Base-by-base conservation (phyloP, 345 rosid genomes). In the Excoecaria cochinchinensis region DNA sequence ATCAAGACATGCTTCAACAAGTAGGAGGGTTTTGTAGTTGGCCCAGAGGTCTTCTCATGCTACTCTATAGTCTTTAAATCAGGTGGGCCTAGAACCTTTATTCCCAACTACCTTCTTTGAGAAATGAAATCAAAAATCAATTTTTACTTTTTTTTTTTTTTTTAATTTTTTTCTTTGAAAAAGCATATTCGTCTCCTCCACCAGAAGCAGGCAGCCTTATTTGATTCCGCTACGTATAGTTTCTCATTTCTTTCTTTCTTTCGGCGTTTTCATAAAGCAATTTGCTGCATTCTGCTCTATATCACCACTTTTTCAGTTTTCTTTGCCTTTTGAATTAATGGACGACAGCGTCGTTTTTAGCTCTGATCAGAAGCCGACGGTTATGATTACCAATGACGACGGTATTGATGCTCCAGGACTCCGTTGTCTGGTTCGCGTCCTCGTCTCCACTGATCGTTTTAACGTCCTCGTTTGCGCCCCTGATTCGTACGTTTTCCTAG, bases 391-490 rank as follows among this genome's bases (percentile, higher is more conserved):
- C 17, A 95, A 92, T 86, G 97, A 95, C 84, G 97, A 95, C 84
- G 99, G 99, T 5, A 92, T 95, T 47, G 97, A 92, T 83, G 99
- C 95, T 0, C 88, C 95, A 6, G 97, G 99, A 22, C 74, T 95
- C 12, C 88, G 87, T 1, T 73, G 95, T 38, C 89, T 92, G 3
- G 97, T 92, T 70, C 76, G 82, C 47, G 92, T 85, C 81, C 92
- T 95, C 21, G 86, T 90, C 88, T 77, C 99, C 64, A 70, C 91
- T 78, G 71, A 82, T 72, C 87, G 83, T 78, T 92, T 81, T 86
- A 58, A 69, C 4, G 90, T 95, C 74, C 89, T 84, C 17, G 97
- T 95, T 64, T 95, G 97, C 82, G 97, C 99, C 6, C 97, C 99
- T 61, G 94, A 89, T 78, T 86, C 93, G 97, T 95, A 89, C 62